These are phyloP conservation scores for Penicillium maclennaniae DNA, from an alignment of 495 filamentous ascomycete genomes.

Conservation along the genomic window DNA sequence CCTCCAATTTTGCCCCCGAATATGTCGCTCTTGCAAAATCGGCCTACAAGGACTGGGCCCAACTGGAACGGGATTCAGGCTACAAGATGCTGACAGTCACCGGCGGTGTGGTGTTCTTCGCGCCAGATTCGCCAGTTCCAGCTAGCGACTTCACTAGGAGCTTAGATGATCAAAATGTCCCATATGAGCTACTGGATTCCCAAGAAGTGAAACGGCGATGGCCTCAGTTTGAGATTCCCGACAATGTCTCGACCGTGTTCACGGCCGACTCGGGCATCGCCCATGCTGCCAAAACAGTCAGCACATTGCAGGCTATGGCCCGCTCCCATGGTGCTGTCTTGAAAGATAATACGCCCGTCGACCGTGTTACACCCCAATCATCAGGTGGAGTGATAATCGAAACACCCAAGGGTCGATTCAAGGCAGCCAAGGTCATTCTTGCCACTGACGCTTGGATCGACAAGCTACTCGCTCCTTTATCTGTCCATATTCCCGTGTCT, in stretches of 20 bases:
- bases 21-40: conserved; percentile 16
- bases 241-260: conserved; percentile 23
- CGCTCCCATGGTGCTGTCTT: conserved; percentile 19
- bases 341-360: conserved; percentile 23
- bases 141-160: conserved; percentile 17
- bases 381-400: conserved; percentile 19
- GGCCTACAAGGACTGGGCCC: conserved; percentile 21
- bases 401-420: conserved; percentile 23
- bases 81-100: conserved; percentile 16
- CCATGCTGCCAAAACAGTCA: conserved; percentile 23
- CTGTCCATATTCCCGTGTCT: conserved; percentile 23
- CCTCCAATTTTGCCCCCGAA: conserved; percentile 14
- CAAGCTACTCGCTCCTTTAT: conserved; percentile 23
- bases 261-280: conserved; percentile 27
- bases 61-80: conserved; percentile 9
- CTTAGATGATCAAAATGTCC: conserved; percentile 15
- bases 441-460: conserved; percentile 29
- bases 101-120: conserved; percentile 23
- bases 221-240: conserved; percentile 29
- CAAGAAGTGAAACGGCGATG: conserved; percentile 24
- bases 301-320: conserved; percentile 21
- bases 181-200: conserved; percentile 23
- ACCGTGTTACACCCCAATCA: conserved; percentile 18
- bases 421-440: conserved; percentile 25
- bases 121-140: conserved; percentile 11